Conservation (phyloP, 768 basidiomycete genomes). For the Suillus weaverae region DNA sequence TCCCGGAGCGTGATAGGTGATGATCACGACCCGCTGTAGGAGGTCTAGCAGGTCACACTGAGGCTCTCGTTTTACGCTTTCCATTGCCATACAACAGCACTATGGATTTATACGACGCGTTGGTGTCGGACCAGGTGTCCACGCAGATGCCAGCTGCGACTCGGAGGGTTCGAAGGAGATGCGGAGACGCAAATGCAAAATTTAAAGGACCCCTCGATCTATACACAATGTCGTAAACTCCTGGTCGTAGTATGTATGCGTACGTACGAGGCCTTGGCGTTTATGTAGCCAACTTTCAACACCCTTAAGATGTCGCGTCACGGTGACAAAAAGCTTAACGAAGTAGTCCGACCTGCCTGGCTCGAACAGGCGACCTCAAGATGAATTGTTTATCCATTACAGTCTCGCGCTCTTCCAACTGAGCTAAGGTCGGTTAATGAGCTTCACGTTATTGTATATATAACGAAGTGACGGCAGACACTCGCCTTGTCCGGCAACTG, state of each 20-base stretch:
- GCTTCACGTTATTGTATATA: not conserved
- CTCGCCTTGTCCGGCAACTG: too few species aligned
- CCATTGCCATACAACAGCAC: slow-evolving; percentile 15
- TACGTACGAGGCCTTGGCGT: too few species aligned
- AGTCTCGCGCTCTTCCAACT: slow-evolving; percentile 54
- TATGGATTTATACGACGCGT: not conserved
- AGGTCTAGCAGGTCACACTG: slow-evolving; percentile 15
- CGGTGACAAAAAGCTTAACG: not conserved
- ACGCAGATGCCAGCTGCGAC: not conserved
- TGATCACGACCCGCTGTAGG: slow-evolving; percentile 8
- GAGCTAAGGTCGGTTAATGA: slow-evolving; percentile 33
- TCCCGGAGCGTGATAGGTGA: slow-evolving; percentile 40
- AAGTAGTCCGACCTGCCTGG: slow-evolving; percentile 38
- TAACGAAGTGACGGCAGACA: not conserved
- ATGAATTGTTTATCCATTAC: slow-evolving; percentile 35
- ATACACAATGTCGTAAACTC: not conserved
- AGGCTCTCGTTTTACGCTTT: slow-evolving; percentile 23
- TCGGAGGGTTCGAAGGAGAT: not conserved
- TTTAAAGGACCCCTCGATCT: not conserved
- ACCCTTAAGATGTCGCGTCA: too few species aligned
- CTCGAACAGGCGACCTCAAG: slow-evolving; percentile 48
- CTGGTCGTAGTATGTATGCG: too few species aligned
- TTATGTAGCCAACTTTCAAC: not conserved
- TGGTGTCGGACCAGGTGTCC: too few species aligned
- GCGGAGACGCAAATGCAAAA: not conserved